These are phyloP conservation scores for Dioscorea alata DNA, from an alignment of 106 monocot genomes.

Conservation along the genomic window DNA sequence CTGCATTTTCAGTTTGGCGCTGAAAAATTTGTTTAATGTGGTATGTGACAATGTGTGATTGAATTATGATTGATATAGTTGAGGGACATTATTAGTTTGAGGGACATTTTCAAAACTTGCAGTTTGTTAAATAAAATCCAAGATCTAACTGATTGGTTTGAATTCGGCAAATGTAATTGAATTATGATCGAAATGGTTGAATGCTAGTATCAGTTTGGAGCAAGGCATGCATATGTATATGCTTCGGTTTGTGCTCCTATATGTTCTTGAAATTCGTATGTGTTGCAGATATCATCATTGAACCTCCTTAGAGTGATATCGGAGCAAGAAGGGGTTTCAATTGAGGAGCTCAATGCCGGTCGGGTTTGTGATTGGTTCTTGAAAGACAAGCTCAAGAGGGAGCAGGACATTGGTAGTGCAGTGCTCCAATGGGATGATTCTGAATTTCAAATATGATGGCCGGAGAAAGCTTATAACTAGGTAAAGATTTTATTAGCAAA, in stretches of 20 bases:
- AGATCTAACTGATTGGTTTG: not conserved
- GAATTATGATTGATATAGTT: no score
- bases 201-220: not conserved
- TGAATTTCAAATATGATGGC: slow-evolving; percentile 17
- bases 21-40: no score
- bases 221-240: not conserved
- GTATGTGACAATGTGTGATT: no score
- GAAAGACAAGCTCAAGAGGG: slow-evolving; percentile 87
- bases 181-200: no score
- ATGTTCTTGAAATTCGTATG: not conserved
- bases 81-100: no score
- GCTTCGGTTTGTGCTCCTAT: not conserved
- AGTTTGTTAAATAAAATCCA: no score
- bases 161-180: not conserved
- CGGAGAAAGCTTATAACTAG: not conserved
- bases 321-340: slow-evolving; percentile 76
- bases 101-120: no score
- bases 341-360: slow-evolving; percentile 88
- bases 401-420: slow-evolving; percentile 70
- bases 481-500: no score
- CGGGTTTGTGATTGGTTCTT: slow-evolving; percentile 86
- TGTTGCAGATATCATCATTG: slow-evolving; percentile 76
- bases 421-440: slow-evolving; percentile 88
- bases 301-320: slow-evolving; percentile 81
- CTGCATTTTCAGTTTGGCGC: no score